Base-by-base conservation (phyloP, 2,329 filamentous ascomycete genomes). In the Aureobasidium sp. region DNA sequence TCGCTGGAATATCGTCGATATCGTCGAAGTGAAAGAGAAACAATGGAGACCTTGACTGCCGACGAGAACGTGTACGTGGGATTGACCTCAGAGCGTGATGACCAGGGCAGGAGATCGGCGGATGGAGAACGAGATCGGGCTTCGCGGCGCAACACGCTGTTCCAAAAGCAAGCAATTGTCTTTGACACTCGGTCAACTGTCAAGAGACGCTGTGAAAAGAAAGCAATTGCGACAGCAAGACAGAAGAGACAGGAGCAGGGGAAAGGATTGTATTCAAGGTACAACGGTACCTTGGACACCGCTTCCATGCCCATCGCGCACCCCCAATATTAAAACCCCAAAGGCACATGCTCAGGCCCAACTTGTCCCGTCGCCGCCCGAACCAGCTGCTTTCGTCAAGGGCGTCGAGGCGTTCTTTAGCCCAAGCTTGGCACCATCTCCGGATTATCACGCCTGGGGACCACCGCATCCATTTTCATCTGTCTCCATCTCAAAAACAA, bases 101-200 rank as follows among this genome's bases (percentile, higher is more conserved):
- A 57, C 53, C 25, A n/a, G 53, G 34, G 41, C 27, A 45, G 41
- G 15, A 44, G 39, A 58, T 48, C 55, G 55, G 42, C 55, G 31
- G 55, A 48, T 47, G 53, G 41, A 57, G 53, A 57, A 42, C 52
- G 53, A 57, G 53, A 57, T 57, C 53, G 55, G 55, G 31, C 8
- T 45, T 57, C 44, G 25, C 53, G 53, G 41, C 29, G 53, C 53
- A 27, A 15, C 14, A 36, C 53, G 22, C 39, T 42, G 37, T 17
- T 8, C 5, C 53, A 57, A 57, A 57, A 57, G 53, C 53, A 57
- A 57, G 5, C 53, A 45, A 45, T 22, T 8, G 42, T 27, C 42
- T 27, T 17, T 17, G 42, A 45, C 3, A 15, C 42, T 39, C 17
- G 9, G 22, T 44, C 20, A 15, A 31, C 45, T 31, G 53, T 25